Conservation (phyloP, 176 grass and related monocot species). For the Ampelocalamus luodianensis region DNA sequence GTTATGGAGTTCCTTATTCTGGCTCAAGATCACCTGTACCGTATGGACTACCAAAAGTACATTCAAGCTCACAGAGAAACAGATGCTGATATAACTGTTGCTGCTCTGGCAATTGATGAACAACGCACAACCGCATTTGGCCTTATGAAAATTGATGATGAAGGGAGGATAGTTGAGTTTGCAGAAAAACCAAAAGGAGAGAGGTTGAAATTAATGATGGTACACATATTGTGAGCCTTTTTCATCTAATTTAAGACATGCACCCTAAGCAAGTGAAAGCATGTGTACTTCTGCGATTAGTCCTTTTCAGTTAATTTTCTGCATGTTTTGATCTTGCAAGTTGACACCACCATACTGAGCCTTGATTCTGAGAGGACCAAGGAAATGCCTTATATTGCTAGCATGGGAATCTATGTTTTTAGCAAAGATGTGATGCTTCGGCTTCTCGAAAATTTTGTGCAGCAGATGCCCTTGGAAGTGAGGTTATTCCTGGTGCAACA, state of each 20-base stretch:
- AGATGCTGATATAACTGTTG: conserved; percentile 84
- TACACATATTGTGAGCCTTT: conserved; percentile 33
- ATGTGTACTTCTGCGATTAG: conserved; percentile 25
- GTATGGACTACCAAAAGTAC: conserved; percentile 97
- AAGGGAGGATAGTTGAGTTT: conserved; percentile 88
- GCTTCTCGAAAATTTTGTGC: conserved; percentile 74
- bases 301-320: conserved; percentile 14
- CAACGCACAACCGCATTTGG: conserved; percentile 87
- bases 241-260: conserved; percentile 10
- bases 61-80: conserved; percentile 97
- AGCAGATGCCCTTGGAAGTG: conserved; percentile 94
- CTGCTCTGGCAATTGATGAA: conserved; percentile 91
- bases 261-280: not conserved
- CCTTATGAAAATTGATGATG: conserved; percentile 96
- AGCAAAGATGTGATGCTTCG: conserved; percentile 92
- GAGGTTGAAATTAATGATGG: conserved; percentile 86
- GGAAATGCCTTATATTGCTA: conserved; percentile 93
- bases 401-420: conserved; percentile 98
- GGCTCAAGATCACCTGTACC: conserved; percentile 91
- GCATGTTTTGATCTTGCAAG: conserved; percentile 51
- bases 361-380: conserved; percentile 72
- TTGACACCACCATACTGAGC: conserved; percentile 91
- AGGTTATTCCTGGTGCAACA: conserved; percentile 98
- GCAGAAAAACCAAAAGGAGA: conserved; percentile 96
- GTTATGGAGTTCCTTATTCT: conserved; percentile 92